Percentiles rank a stretch among this genome's conserved stretches.
Evolutionary conservation across 139 green algal genomes (phyloP).

Genomic region (Desmodesmus armatus): DNA sequence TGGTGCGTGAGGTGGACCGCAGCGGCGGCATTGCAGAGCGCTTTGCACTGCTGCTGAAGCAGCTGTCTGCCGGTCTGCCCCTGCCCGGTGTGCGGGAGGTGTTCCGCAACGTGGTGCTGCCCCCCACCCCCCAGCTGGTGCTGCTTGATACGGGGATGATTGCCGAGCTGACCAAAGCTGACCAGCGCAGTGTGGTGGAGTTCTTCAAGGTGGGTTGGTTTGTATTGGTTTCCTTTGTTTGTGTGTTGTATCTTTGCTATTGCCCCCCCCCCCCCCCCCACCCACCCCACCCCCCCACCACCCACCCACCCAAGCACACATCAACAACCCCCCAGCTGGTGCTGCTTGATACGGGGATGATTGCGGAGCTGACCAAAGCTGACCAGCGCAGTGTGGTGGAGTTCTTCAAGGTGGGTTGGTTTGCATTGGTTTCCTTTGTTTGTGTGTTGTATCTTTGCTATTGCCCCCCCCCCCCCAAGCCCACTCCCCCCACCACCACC

Average conservation of each 20-base stretch:
- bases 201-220: slow-evolving; percentile 74
- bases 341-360: slow-evolving; percentile 85
- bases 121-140: slow-evolving; percentile 60
- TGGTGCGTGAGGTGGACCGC: slow-evolving; percentile 73
- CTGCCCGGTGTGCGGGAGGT: slow-evolving; percentile 28
- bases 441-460: too few species aligned
- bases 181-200: slow-evolving; percentile 68
- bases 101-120: slow-evolving; percentile 40
- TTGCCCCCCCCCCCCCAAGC: too few species aligned
- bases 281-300: too few species aligned
- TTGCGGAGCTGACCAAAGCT: slow-evolving; percentile 68
- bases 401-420: slow-evolving; percentile 72
- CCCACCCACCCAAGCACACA: too few species aligned
- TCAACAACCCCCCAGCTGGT: slow-evolving; percentile 74
- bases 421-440: too few species aligned
- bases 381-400: slow-evolving; percentile 70
- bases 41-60: slow-evolving; percentile 44
- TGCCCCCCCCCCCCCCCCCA: too few species aligned
- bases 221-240: too few species aligned
- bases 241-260: too few species aligned
- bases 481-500: too few species aligned
- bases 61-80: slow-evolving; percentile 30
- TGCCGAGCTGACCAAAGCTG: slow-evolving; percentile 67
- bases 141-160: slow-evolving; percentile 86
- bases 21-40: slow-evolving; percentile 36